These are phyloP conservation scores for Climacium dendroides DNA, from an alignment of 225 moss, liverwort and hornwort genomes.

Conservation along the genomic window DNA sequence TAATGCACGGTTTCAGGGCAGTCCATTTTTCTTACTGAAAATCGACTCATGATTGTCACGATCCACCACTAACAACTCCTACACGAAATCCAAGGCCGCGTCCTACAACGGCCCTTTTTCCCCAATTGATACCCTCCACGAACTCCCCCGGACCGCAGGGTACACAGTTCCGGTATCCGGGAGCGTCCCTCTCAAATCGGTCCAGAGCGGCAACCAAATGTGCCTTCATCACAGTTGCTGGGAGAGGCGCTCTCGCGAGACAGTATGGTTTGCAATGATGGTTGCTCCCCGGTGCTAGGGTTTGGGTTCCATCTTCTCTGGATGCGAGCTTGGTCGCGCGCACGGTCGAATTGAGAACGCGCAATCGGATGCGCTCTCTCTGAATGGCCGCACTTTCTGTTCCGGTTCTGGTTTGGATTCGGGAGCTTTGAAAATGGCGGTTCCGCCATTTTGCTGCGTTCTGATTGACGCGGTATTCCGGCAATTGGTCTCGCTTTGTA, in stretches of 20 bases:
- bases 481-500: not conserved
- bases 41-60: not conserved
- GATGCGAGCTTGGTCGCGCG: not conserved
- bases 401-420: not conserved
- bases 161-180: not conserved
- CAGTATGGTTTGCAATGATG: not conserved
- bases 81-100: not conserved
- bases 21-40: not conserved
- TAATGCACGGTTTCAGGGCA: not conserved
- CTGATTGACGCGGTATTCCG: not conserved
- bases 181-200: not conserved
- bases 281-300: slow-evolving; percentile 4
- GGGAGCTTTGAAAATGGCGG: not conserved
- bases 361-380: not conserved
- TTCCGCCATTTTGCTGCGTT: not conserved
- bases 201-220: not conserved
- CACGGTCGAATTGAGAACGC: not conserved
- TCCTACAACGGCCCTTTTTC: not conserved
- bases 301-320: not conserved
- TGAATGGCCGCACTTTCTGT: not conserved
- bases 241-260: not conserved
- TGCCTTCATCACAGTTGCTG: slow-evolving; percentile 11
- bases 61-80: not conserved
- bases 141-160: not conserved
- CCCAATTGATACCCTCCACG: not conserved